Evolutionary conservation across 2,329 filamentous ascomycete species (phyloP), one percentile per base, ranked within the genome.

Genomic region (Neophaeococcomyces mojaviensis): DNA sequence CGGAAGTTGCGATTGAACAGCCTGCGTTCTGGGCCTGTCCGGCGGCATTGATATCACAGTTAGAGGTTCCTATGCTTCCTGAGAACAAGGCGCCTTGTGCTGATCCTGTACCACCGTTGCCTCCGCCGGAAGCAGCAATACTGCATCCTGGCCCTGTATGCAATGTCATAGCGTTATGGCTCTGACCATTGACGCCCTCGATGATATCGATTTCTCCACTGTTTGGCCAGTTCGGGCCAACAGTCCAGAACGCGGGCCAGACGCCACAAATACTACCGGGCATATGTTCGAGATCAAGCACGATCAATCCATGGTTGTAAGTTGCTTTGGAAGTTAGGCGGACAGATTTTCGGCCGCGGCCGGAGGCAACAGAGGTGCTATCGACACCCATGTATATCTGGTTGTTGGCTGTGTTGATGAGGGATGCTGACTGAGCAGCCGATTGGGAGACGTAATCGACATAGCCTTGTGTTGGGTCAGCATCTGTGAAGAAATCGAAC

Each of bases 241-340:
- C 58, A 4, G 67, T 63, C 69, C 69, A 72, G 48, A 86, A 64
- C 9, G 83, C 80, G 44, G 84, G 84, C 84, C 84, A 88, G 18
- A 78, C 73, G n/a, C 84, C 84, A 55, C 85, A 88, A 38, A 76
- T 69, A 2, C 79, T 79, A n/a, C 71, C 73, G 3, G 85, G 83
- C 82, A 88, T 88, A 55, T 88, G 84, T 18, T 71, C 71, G 43
- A 88, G 76, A 60, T 88, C 84, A 15, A 82, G 71, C 40, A 88
- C 80, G 55, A 88, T 78, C 10, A 88, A 73, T 1, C 82, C 84
- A 55, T 81, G 72, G 20, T 72, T 76, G 61, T 80, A 88, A 3
- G 69, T 62, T 41, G 76, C 70, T 44, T 77, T 81, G 64, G 81
- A 85, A 43, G 78, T 76, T 16, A 94, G 66, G 15, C 87, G 81